Evolutionary conservation across 108 stramenopile genomes (phyloP), one percentile per base, ranked within the genome.

Genomic region (Fragilaria crotonensis): DNA sequence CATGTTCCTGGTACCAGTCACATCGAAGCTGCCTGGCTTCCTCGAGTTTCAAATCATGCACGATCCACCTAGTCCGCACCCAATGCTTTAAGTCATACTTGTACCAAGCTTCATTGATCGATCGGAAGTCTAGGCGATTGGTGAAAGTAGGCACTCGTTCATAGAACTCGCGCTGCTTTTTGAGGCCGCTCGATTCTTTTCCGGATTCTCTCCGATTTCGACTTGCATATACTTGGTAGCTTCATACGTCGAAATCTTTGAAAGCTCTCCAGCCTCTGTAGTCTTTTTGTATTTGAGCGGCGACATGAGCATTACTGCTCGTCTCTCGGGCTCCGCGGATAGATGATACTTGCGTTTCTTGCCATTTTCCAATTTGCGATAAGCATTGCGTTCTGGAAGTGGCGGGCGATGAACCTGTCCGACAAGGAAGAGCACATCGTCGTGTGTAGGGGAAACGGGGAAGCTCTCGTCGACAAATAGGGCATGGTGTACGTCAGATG

Each of bases 1-100:
- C 50, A 46, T 86, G 83, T 56, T 90, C 89, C 32, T 68, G 72
- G 60, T 83, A 90, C 89, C 89, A 90, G 46, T 90, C 81, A 53
- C 89, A 90, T 41, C 89, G 82, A 3, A 90, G 60, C 41, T 80
- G 68, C 31, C 79, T 70, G 33, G 69, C 76, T 44, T 86, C 89
- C 53, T 78, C 81, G 30, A 79, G 49, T 27, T 71, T 63, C 49
- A 84, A 57, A 53, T 90, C 78, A 65, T 90, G 83, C 3, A 90
- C 45, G 30, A 90, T 57, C 89, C 89, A 90, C 27, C 77, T 69
- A 2, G 79, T 71, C 29, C 85, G 78, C 22, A 84, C 81, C 68
- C 83, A 90, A 51, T 83, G 73, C 41, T 80, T 66, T 67, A 85
- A 74, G 44, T 58, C 56, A 45, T 77, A 84, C 0, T 69, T 66